A percentile compares a stretch with the other conserved stretches of the same genome.
Evolutionary conservation across 768 basidiomycete species (phyloP).

Genomic region (Hydnomerulius pinastri): DNA sequence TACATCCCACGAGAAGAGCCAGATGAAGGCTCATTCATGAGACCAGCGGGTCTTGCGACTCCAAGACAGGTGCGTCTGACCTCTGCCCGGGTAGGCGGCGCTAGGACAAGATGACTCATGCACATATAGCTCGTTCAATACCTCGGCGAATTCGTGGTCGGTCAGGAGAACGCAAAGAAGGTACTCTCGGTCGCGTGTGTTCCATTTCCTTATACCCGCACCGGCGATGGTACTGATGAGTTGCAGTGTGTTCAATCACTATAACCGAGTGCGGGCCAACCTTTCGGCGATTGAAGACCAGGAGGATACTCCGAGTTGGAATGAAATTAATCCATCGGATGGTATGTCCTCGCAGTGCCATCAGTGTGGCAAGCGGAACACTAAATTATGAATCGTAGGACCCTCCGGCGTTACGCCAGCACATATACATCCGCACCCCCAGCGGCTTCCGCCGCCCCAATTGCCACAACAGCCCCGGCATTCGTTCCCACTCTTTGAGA

Average conservation of each 20-base stretch:
- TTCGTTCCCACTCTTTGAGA: constrained; percentile 72
- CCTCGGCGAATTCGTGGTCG: constrained; percentile 86
- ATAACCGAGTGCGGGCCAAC: constrained; percentile 83
- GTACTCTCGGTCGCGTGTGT: constrained; percentile 92
- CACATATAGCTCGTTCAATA: constrained; percentile 71
- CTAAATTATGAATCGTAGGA: constrained; percentile 24
- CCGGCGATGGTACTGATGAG: constrained; percentile 2
- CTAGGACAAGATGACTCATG: constrained; percentile 9
- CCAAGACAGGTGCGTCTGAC: constrained; percentile 47
- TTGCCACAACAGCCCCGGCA: constrained; percentile 43
- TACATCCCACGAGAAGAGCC: constrained; percentile 33
- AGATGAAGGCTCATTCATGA: constrained; percentile 33
- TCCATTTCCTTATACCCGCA: not conserved
- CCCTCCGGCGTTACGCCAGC: constrained; percentile 52
- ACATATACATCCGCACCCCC: constrained; percentile 61
- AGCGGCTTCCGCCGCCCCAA: constrained; percentile 37
- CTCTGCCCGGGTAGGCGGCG: not conserved
- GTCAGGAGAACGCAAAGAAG: constrained; percentile 92
- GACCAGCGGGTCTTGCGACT: constrained; percentile 58
- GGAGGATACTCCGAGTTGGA: constrained; percentile 30
- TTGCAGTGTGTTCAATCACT: constrained; percentile 89
- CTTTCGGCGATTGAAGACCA: constrained; percentile 49
- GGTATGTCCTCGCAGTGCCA: constrained; percentile 24
- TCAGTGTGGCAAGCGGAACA: not conserved
- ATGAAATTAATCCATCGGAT: constrained; percentile 22